Evolutionary conservation across 2,329 filamentous ascomycete species (phyloP).

Genomic region (Oidium heveae): DNA sequence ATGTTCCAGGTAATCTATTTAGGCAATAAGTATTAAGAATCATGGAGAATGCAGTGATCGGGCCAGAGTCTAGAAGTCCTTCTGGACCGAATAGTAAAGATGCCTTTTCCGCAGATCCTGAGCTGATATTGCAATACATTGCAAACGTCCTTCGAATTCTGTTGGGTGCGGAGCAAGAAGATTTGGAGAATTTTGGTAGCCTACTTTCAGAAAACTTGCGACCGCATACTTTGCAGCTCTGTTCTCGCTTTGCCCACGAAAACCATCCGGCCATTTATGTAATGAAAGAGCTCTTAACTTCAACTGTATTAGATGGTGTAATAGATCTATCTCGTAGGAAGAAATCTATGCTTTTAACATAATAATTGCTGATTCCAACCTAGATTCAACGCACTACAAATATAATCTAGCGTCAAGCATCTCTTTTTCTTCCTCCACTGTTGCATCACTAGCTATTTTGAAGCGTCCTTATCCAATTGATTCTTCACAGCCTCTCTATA

Average conservation of each 20-base stretch:
- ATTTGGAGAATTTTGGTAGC: constrained; percentile 61
- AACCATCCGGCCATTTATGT: constrained; percentile 73
- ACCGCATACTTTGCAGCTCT: constrained; percentile 62
- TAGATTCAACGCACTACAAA: constrained; percentile 30
- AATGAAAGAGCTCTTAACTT: constrained; percentile 47
- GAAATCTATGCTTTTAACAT: not conserved
- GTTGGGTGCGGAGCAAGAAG: constrained; percentile 47
- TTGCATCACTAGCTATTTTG: constrained; percentile 65
- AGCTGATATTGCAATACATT: constrained; percentile 45
- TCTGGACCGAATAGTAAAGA: constrained; percentile 11
- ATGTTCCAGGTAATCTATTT: constrained; percentile 3
- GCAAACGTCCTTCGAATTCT: constrained; percentile 45
- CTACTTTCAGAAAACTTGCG: constrained; percentile 37
- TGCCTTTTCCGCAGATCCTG: constrained; percentile 36
- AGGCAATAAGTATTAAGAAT: constrained; percentile 7
- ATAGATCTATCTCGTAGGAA: constrained; percentile 16
- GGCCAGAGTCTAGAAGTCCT: constrained; percentile 7
- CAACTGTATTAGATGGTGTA: constrained; percentile 9
- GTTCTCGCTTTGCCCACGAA: constrained; percentile 72
- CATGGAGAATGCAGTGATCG: constrained; percentile 13
- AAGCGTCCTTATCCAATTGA: constrained; percentile 81
- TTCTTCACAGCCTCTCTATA: constrained; percentile 52
- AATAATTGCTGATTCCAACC: constrained; percentile 11
- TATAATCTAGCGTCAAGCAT: constrained; percentile 70
- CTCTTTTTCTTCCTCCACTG: constrained; percentile 51